These are phyloP conservation scores for Rhododendron ferrugineum DNA, from an alignment of 148 eudicot genomes.

Conservation along the genomic window DNA sequence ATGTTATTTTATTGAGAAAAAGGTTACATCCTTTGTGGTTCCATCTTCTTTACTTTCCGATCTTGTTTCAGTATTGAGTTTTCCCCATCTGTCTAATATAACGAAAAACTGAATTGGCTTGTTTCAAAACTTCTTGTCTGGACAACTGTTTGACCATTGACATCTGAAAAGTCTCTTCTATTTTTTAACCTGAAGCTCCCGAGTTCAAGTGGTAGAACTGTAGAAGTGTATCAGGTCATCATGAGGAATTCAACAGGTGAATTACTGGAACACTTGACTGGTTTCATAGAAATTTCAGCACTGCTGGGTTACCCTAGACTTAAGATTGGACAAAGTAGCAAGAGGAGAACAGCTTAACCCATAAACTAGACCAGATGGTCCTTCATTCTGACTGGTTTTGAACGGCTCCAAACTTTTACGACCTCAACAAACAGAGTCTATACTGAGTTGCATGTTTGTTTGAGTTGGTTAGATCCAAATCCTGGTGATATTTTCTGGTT, in stretches of 20 bases:
- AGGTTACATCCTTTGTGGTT: background rate
- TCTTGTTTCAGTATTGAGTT: background rate
- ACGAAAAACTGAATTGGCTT: background rate
- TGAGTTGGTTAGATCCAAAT: background rate
- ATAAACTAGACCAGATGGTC: background rate
- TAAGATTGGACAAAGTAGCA: background rate
- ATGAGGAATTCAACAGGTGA: background rate
- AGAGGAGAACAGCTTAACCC: background rate
- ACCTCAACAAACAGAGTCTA: background rate
- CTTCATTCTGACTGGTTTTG: background rate
- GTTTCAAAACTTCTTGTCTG: background rate
- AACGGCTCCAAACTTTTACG: background rate
- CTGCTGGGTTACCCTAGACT: background rate
- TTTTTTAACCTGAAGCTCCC: background rate
- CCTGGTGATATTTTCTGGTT: background rate
- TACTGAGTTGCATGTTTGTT: background rate
- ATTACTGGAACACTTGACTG: background rate
- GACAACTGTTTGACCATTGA: background rate
- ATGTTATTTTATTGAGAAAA: background rate
- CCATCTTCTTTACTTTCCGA: background rate
- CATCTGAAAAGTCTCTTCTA: background rate
- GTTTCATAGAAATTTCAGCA: background rate
- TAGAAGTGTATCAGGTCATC: background rate
- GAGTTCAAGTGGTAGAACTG: background rate
- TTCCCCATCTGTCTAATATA: background rate